Percentiles rank a stretch among this genome's conserved stretches.
phyloP scores from a whole-genome alignment of 179 eudicot genomes.

The Spinacia oleracea region DNA sequence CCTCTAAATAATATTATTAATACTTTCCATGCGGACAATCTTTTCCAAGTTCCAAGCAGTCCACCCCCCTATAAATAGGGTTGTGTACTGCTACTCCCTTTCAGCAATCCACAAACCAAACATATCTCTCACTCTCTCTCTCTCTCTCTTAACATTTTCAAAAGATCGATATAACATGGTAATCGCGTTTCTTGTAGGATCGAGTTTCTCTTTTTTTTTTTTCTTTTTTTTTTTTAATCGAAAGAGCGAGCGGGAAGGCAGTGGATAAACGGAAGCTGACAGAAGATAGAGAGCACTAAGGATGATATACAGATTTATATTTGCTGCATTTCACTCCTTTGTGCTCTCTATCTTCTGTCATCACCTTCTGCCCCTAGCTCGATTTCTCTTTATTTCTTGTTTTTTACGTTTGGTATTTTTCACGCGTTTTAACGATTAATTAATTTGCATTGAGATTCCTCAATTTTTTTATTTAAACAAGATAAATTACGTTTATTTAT shows the following conservation, averaged over 20 bases:
- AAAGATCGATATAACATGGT: too few species aligned
- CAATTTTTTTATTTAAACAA: too few species aligned
- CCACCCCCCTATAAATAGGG: constrained; percentile 38
- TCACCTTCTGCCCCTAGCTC: constrained; percentile 34
- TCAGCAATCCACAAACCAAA: background rate
- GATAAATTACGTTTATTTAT: too few species aligned
- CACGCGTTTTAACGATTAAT: too few species aligned
- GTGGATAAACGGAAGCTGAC: constrained; percentile 41
- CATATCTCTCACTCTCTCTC: background rate
- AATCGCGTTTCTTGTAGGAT: background rate
- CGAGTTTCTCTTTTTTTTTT: too few species aligned
- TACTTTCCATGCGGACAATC: too few species aligned
- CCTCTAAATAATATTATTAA: too few species aligned
- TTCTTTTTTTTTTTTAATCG: background rate
- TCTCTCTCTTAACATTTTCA: too few species aligned
- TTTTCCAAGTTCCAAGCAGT: too few species aligned
- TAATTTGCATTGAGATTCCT: too few species aligned
- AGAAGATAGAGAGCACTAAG: constrained; percentile 48
- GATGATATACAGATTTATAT: constrained; percentile 27
- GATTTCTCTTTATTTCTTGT: background rate
- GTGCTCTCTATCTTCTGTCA: constrained; percentile 46
- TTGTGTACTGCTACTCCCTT: constrained; percentile 9
- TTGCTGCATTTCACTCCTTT: constrained; percentile 31
- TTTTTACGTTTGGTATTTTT: too few species aligned
- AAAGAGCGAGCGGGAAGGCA: constrained; percentile 16